Base-by-base conservation (phyloP, 225 moss, liverwort and hornwort genomes). In the Marchantia paleacea region DNA sequence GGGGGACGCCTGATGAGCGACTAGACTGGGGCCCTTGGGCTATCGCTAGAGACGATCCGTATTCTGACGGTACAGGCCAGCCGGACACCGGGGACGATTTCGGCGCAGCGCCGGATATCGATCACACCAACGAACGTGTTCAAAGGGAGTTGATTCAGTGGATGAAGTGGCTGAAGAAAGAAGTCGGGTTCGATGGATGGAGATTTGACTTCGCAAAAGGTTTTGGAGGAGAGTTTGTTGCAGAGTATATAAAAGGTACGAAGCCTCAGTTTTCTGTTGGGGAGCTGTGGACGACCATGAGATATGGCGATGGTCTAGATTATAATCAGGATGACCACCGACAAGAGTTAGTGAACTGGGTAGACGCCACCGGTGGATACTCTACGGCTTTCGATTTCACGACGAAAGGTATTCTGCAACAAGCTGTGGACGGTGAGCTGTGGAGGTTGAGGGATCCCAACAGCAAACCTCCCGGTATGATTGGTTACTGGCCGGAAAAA, bases 21-120 rank as follows among this genome's bases (percentile, higher is more conserved):
- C 83, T 93, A 24, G 92, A 93, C 85, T 92, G 92, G 92, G 92
- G 92, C 75, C 91, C 92, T 0, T 92, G 92, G 92, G 92, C 92
- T 0, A 76, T 93, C 6, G 91, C 85, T 3, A 89, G 91, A 49
- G 75, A 93, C n/a, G 92, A 93, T 13, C 91, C 91, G 15, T 93
- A 80, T 1, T 88, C 90, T 10, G 60, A 90, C 47, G 91, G 92
- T 55, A 87, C 88, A 10, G 92, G 92, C 65, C 30, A 80, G 29
- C 89, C 89, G 0, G 92, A 93, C 53, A 93, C 91, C 0, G 92
- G 92, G 12, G 91, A 93, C 12, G 92, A 93, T 73, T 93, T 86
- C 24, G 89, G 84, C 1, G 92, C 90, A 4, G 92, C 92, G 6
- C 92, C 92, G 0, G 92, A 93, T 67, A 93, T 93, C 47, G 92